A percentile compares a stretch with the other conserved stretches of the same genome.
These are phyloP conservation scores for Penicillium hordei DNA, from an alignment of 2,329 filamentous ascomycete genomes.

Conservation along the genomic window DNA sequence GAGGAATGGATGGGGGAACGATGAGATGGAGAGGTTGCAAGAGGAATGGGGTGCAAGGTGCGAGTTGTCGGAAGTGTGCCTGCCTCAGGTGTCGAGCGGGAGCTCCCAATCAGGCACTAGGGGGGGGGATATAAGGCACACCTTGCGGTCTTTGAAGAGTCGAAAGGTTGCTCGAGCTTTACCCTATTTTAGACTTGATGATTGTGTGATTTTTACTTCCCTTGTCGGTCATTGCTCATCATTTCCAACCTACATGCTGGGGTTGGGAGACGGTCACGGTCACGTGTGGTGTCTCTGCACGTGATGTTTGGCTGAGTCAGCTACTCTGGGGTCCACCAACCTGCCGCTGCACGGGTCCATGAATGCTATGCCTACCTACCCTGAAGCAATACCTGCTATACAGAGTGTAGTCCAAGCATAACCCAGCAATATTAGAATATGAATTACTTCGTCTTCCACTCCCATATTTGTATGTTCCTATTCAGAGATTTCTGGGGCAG, in stretches of 20 bases:
- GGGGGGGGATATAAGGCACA: neutral
- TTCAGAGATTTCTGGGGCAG: neutral
- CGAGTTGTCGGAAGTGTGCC: constrained; percentile 23
- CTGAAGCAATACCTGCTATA: neutral
- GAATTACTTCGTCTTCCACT: too few species aligned
- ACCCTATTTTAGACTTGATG: too few species aligned
- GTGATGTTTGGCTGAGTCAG: neutral
- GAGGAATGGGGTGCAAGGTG: constrained; percentile 24
- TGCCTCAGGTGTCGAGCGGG: constrained; percentile 24
- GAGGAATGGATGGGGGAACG: constrained; percentile 21
- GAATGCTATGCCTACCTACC: neutral
- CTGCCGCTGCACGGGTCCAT: neutral
- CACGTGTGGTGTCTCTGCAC: neutral
- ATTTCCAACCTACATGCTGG: neutral
- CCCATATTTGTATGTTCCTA: neutral
- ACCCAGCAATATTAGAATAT: neutral
- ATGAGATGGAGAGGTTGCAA: constrained; percentile 22
- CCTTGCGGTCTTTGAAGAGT: neutral
- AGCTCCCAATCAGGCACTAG: constrained; percentile 21
- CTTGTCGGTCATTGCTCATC: neutral
- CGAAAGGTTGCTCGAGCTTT: neutral
- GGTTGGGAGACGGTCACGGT: neutral
- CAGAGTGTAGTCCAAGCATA: neutral
- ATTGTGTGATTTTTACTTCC: neutral
- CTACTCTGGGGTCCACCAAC: neutral